Conservation (phyloP, 2,329 filamentous ascomycete genomes). For the Sphaerulina vaccinii region DNA sequence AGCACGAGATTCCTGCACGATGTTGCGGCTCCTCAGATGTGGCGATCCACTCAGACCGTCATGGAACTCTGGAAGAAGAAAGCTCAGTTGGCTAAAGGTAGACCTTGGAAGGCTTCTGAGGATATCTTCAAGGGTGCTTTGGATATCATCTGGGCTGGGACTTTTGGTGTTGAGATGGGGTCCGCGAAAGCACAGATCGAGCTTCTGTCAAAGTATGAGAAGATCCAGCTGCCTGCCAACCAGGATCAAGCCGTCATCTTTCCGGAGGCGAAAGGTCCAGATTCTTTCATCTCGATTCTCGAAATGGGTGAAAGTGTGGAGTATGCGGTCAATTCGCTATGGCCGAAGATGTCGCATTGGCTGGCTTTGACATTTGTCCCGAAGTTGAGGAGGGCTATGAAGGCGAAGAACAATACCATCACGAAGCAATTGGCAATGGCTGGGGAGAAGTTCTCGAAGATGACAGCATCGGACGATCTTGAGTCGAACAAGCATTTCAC, state of each 20-base stretch:
- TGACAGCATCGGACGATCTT: constrained; percentile 32
- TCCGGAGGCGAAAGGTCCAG: constrained; percentile 24
- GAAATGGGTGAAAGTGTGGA: constrained; percentile 26
- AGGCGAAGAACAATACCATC: constrained; percentile 36
- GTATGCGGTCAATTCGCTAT: constrained; percentile 23
- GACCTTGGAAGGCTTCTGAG: constrained; percentile 36
- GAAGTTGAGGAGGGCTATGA: constrained; percentile 12
- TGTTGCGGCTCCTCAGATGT: constrained; percentile 33
- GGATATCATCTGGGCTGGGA: constrained; percentile 43
- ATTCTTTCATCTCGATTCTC: constrained; percentile 27
- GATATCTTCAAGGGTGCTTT: constrained; percentile 41
- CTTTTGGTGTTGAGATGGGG: constrained; percentile 40
- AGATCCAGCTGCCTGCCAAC: constrained; percentile 3
- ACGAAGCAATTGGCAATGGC: constrained; percentile 37
- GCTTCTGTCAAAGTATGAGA: constrained; percentile 14
- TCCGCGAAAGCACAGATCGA: constrained; percentile 21
- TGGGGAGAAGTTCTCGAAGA: constrained; percentile 29
- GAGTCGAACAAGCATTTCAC: constrained; percentile 24
- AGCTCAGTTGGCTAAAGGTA: constrained; percentile 29
- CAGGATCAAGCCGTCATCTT: constrained; percentile 19
- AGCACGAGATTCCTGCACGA: constrained; percentile 31
- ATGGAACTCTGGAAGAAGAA: constrained; percentile 38
- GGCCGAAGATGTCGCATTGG: constrained; percentile 30
- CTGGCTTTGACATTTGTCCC: constrained; percentile 22
- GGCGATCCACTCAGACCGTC: constrained; percentile 26